Conservation (phyloP, 768 basidiomycete genomes). For the Mycena albidolilacea region DNA sequence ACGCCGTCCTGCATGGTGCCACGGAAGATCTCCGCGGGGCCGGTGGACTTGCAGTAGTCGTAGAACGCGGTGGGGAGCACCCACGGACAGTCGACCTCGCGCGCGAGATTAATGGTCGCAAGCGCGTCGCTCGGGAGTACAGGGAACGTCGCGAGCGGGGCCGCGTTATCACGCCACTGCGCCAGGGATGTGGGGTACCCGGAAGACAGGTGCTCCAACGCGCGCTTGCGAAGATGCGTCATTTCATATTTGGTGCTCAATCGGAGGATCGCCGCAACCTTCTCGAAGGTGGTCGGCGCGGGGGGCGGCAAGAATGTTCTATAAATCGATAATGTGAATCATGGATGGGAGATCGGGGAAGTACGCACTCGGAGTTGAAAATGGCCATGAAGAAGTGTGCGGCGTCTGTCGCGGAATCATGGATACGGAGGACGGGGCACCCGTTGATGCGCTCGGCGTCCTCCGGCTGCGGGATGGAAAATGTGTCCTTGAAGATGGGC, state of each 20-base stretch:
- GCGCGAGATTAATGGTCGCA: conserved; percentile 40
- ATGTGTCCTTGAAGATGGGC: conserved; percentile 40
- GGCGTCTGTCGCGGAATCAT: conserved; percentile 36
- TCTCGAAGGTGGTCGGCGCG: conserved; percentile 35
- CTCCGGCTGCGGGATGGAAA: conserved; percentile 40
- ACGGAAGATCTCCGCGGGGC: conserved; percentile 17
- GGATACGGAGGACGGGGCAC: conserved; percentile 38
- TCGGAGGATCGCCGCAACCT: conserved; percentile 39
- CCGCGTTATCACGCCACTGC: conserved; percentile 34
- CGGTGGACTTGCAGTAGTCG: conserved; percentile 34
- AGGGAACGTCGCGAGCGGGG: conserved; percentile 36
- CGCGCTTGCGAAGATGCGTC: conserved; percentile 35
- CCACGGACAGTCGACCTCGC: conserved; percentile 39
- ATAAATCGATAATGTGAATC: not conserved
- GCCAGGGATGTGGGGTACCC: conserved; percentile 40
- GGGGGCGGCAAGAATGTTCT: conserved; percentile 42
- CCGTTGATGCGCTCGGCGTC: conserved; percentile 36
- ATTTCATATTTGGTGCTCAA: conserved; percentile 44
- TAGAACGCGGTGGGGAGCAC: conserved; percentile 42
- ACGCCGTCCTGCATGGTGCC: conserved; percentile 14
- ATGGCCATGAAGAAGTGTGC: conserved; percentile 40
- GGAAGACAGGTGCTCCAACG: conserved; percentile 39
- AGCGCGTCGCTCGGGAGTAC: conserved; percentile 35
- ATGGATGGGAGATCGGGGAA: not conserved
- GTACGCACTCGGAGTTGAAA: conserved; percentile 35